Base-by-base conservation (phyloP, 2,329 filamentous ascomycete species). In the Ampelomyces quisqualis region DNA sequence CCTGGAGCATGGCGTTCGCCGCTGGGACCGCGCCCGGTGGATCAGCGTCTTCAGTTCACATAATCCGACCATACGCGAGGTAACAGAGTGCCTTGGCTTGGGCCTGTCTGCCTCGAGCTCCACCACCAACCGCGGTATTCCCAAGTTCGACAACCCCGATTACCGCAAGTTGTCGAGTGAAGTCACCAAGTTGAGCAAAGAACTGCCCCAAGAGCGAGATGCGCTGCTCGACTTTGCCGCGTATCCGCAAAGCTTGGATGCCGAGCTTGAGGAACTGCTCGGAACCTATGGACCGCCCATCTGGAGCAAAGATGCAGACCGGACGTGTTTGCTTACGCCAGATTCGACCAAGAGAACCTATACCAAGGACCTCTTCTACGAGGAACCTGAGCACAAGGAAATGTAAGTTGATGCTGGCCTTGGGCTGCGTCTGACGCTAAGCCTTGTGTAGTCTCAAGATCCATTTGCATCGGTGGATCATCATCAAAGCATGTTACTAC, bases 401-500 rank as follows among this genome's bases (percentile, higher is more conserved):
- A 64, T 54, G 64, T 65, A 50, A 56, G 60, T 44, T 34, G 40
- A 41, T 26, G 14, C 30, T 37, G 34, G 24, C 37, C 32, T 34
- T 33, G 33, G 20, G 45, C 35, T 36, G 22, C 34, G 7, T 18
- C 13, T 14, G 21, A 28, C 34, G 32, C 51, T 57, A 49, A 55
- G 19, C 31, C 26, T 33, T 14, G 21, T 45, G 5, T 38, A 64
- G 62, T 28, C 60, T 67, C 37, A 64, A 65, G 42, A 60, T 63
- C 33, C 64, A 67, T 34, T 49, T 67, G 49, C 64, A 67, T 43
- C 61, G 64, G 42, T 67, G 64, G 64, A 64, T 67, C 48, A 62
- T 66, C 55, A 66, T 67, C 60, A 67, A 67, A 49, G 64, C 64
- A 20, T 67, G 64, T 49, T 66, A 67, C 38, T 66, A 65, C 36